Conservation (phyloP, 306 rosid genomes). For the Quercus mongolica region DNA sequence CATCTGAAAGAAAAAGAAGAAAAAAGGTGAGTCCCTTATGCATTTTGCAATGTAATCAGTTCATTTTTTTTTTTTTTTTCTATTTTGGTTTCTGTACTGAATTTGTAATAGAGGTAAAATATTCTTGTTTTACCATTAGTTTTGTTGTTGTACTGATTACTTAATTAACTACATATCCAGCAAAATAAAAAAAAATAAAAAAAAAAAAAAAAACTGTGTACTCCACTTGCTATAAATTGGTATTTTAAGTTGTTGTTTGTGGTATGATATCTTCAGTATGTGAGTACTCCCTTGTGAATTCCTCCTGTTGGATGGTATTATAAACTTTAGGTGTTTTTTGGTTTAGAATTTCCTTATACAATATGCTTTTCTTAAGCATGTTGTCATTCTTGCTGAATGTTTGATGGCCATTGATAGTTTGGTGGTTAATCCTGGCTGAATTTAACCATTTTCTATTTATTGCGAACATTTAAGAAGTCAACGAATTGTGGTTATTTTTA, state of each 20-base stretch:
- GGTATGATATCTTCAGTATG: slow-evolving; percentile 56
- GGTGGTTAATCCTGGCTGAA: background rate
- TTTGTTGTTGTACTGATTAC: no score
- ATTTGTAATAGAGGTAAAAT: no score
- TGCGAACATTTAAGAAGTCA: background rate
- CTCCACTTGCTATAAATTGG: no score
- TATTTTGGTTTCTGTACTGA: no score
- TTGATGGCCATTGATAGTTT: background rate
- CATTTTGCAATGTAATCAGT: no score
- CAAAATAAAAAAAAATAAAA: no score
- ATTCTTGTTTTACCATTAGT: no score
- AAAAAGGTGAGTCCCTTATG: no score
- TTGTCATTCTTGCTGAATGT: background rate
- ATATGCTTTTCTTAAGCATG: background rate
- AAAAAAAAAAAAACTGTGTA: background rate
- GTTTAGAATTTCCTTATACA: background rate
- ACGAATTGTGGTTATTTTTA: background rate
- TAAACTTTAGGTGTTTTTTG: background rate
- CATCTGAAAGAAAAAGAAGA: no score
- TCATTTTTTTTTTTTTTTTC: no score
- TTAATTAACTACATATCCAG: no score
- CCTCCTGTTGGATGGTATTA: background rate
- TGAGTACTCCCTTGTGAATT: slow-evolving; percentile 33
- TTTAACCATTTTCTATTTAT: background rate
- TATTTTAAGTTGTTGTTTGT: no score